phyloP scores from a whole-genome alignment of 257 asterid species.

The Ilex asprella region DNA sequence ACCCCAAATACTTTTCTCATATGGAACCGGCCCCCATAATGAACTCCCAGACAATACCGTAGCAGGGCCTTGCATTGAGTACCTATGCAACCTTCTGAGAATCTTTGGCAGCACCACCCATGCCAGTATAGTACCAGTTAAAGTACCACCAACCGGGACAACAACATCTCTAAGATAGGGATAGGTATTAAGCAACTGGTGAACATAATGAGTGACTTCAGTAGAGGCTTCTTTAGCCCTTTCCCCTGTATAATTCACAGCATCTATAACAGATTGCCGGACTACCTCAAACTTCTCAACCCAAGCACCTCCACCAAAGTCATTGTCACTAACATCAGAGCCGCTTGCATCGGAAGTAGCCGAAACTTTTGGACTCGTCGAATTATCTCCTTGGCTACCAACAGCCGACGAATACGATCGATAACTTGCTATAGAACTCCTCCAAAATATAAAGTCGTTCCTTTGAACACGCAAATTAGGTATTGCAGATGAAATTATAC shows the following conservation, averaged over 20 bases:
- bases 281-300: constrained; percentile 44
- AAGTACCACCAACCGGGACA: constrained; percentile 73
- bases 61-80: constrained; percentile 64
- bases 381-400: constrained; percentile 26
- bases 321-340: constrained; percentile 25
- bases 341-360: constrained; percentile 29
- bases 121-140: constrained; percentile 58
- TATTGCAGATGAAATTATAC: constrained; percentile 7
- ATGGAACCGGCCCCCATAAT: constrained; percentile 68
- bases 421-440: constrained; percentile 20
- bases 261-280: constrained; percentile 48
- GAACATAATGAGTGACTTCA: constrained; percentile 52
- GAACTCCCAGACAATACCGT: constrained; percentile 48
- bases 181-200: constrained; percentile 57
- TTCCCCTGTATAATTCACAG: constrained; percentile 40
- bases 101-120: constrained; percentile 81
- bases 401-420: constrained; percentile 44
- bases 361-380: constrained; percentile 14
- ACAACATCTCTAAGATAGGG: constrained; percentile 82
- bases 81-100: constrained; percentile 61
- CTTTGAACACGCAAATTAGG: constrained; percentile 17
- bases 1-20: constrained; percentile 86
- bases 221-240: constrained; percentile 56
- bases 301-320: constrained; percentile 55
- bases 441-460: constrained; percentile 27